phyloP scores from a whole-genome alignment of 2,329 filamentous ascomycete genomes.

The Monascus ruber region DNA sequence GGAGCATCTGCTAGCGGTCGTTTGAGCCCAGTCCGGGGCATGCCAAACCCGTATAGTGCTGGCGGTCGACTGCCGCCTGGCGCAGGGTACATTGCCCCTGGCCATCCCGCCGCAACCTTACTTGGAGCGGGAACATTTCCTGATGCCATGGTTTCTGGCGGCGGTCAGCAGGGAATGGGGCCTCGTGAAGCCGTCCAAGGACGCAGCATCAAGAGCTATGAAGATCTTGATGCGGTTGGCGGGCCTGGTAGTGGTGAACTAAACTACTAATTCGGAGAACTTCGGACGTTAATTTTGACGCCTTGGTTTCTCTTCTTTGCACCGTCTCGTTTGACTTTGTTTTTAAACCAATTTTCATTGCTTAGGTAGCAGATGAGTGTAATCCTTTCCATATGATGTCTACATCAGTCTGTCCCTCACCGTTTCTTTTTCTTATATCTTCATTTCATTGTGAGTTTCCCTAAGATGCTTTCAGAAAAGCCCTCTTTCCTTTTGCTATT shows the following conservation, averaged over 20 bases:
- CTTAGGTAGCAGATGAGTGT: too few species aligned
- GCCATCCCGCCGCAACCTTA: conserved; percentile 28
- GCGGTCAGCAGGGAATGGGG: conserved; percentile 61
- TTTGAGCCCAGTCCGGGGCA: conserved; percentile 30
- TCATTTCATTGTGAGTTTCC: too few species aligned
- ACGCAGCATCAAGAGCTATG: conserved; percentile 89
- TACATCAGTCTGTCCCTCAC: too few species aligned
- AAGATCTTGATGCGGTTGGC: conserved; percentile 82
- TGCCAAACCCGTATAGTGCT: conserved; percentile 24
- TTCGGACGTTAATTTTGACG: too few species aligned
- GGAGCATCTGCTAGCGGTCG: conserved; percentile 38
- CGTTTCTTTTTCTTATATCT: too few species aligned
- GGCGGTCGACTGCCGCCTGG: conserved; percentile 21
- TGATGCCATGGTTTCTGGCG: conserved; percentile 47
- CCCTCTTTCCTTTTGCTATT: too few species aligned
- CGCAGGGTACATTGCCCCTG: conserved; percentile 25
- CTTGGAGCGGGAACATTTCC: conserved; percentile 34
- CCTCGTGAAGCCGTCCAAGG: conserved; percentile 88
- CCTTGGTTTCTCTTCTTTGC: too few species aligned
- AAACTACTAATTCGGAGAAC: conserved; percentile 56
- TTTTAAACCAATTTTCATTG: too few species aligned
- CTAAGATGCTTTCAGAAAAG: too few species aligned
- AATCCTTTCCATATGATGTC: too few species aligned
- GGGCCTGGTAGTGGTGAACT: conserved; percentile 68
- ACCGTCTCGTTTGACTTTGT: too few species aligned